These are phyloP conservation scores for Sporothrix euskadiensis DNA, from an alignment of 2,329 filamentous ascomycete genomes.

Conservation along the genomic window DNA sequence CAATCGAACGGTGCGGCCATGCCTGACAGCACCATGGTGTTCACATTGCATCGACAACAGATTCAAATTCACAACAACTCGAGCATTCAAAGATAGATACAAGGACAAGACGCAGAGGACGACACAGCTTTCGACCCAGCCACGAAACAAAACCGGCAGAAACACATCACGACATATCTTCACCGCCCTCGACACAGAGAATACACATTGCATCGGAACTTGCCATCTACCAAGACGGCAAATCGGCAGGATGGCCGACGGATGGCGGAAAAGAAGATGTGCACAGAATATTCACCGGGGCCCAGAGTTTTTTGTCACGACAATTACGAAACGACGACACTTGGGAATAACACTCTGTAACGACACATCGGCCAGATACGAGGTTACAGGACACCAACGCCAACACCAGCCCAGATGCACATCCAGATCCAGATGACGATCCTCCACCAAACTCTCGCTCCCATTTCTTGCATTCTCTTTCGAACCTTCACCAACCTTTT, in stretches of 20 bases:
- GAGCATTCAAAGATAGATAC: neutral
- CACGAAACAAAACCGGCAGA: neutral
- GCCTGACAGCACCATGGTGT: neutral
- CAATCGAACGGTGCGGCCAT: neutral
- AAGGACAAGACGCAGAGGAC: neutral
- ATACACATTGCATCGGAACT: neutral
- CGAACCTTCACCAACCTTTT: neutral
- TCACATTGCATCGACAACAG: neutral
- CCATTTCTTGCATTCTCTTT: neutral
- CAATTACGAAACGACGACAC: neutral
- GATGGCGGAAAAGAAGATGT: neutral
- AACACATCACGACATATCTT: neutral
- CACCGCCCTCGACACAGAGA: neutral
- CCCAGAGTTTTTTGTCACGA: constrained; percentile 13
- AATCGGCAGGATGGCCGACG: neutral
- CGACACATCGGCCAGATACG: neutral
- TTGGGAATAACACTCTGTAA: neutral
- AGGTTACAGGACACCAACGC: neutral
- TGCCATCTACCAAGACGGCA: neutral
- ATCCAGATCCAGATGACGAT: neutral
- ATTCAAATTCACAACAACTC: neutral
- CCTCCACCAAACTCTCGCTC: neutral
- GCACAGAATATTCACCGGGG: neutral
- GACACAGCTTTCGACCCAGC: neutral
- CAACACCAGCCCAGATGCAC: neutral